Evolutionary conservation across 1,284 basidiomycete genomes (phyloP).

Genomic region (Malassezia cuniculi): DNA sequence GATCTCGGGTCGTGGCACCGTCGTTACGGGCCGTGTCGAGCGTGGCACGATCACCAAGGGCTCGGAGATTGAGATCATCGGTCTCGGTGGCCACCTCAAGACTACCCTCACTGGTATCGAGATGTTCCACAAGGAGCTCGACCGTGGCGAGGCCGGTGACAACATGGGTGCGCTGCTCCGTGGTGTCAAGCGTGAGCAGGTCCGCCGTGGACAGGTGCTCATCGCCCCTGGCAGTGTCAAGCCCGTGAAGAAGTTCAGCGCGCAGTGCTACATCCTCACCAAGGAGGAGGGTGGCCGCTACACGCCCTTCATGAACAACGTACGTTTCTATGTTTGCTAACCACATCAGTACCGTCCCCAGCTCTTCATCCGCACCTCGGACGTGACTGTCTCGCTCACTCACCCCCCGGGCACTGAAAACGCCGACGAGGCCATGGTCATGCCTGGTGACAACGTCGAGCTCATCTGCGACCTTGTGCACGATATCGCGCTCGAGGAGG

Average conservation of each 20-base stretch:
- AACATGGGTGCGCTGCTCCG: constrained; percentile 97
- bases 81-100: constrained; percentile 71
- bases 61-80: constrained; percentile 84
- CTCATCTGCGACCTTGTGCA: constrained; percentile 72
- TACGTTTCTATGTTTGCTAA: background rate
- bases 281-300: constrained; percentile 98
- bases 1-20: constrained; percentile 95
- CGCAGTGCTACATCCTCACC: constrained; percentile 53
- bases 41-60: constrained; percentile 87
- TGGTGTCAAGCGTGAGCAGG: constrained; percentile 92
- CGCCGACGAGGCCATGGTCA: constrained; percentile 57
- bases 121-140: constrained; percentile 99
- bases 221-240: constrained; percentile 85
- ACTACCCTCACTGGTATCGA: constrained; percentile 94
- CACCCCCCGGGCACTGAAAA: constrained; percentile 64
- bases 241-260: constrained; percentile 72
- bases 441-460: constrained; percentile 97
- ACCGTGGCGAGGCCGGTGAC: constrained; percentile 93
- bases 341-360: constrained; percentile 65
- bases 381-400: constrained; percentile 71
- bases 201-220: constrained; percentile 84
- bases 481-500: constrained; percentile 81
- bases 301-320: constrained; percentile 87
- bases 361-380: constrained; percentile 88
- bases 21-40: constrained; percentile 93